Percentiles rank a stretch among this genome's conserved stretches.
phyloP scores from a whole-genome alignment of 2,329 filamentous ascomycete species.

The Apiospora saccharicola region DNA sequence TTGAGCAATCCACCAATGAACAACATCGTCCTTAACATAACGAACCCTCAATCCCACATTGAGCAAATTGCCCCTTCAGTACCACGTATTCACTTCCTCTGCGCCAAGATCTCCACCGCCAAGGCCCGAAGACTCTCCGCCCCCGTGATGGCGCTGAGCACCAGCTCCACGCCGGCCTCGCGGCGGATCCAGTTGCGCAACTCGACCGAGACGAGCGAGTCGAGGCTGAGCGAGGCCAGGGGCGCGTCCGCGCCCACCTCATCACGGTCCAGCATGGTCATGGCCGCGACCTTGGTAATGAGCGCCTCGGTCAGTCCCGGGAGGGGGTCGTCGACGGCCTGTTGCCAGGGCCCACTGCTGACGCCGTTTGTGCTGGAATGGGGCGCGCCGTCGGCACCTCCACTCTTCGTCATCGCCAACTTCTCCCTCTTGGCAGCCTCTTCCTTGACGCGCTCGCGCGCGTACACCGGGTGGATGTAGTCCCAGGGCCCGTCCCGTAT shows the following conservation, averaged over 20 bases:
- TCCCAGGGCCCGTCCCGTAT: constrained; percentile 25
- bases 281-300: constrained; percentile 29
- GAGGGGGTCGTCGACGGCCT: constrained; percentile 19
- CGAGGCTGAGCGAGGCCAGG: constrained; percentile 33
- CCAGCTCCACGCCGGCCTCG: constrained; percentile 35
- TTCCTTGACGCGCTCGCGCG: constrained; percentile 23
- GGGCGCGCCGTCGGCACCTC: background rate
- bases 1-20: no score
- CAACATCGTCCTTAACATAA: no score
- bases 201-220: constrained; percentile 43
- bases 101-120: constrained; percentile 27
- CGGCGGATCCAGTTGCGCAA: constrained; percentile 42
- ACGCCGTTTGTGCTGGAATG: background rate
- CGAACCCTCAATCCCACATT: background rate
- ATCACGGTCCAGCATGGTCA: constrained; percentile 31
- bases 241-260: constrained; percentile 28
- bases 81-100: constrained; percentile 22
- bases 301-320: constrained; percentile 25
- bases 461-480: constrained; percentile 28
- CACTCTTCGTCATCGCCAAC: background rate
- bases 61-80: background rate
- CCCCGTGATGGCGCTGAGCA: constrained; percentile 27
- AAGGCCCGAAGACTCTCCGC: constrained; percentile 28
- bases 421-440: constrained; percentile 12
- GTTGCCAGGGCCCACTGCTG: background rate